Evolutionary conservation across 2,329 filamentous ascomycete species (phyloP).

Genomic region (Clonostachys chloroleuca): DNA sequence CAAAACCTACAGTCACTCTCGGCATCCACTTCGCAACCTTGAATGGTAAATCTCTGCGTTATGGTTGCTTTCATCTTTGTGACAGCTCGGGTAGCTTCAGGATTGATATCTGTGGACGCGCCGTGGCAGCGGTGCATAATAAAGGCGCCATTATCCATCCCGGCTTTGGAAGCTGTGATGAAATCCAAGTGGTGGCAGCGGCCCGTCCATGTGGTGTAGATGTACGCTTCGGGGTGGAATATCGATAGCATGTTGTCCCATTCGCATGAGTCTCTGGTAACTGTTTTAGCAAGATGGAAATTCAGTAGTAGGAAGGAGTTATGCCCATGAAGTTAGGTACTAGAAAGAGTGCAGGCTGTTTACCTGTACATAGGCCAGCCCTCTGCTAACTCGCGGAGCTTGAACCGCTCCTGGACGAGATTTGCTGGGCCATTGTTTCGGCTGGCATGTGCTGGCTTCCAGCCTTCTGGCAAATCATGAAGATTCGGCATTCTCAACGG

Average conservation of each 20-base stretch:
- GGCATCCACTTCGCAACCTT: conserved; percentile 34
- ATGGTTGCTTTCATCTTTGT: conserved; percentile 47
- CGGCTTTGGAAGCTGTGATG: conserved; percentile 27
- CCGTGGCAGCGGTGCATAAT: conserved; percentile 39
- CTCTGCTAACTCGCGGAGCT: conserved; percentile 41
- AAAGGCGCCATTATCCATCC: conserved; percentile 33
- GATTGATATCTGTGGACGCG: conserved; percentile 32
- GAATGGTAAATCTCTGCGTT: conserved; percentile 38
- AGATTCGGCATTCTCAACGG: not conserved
- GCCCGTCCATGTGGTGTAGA: conserved; percentile 47
- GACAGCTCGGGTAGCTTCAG: conserved; percentile 29
- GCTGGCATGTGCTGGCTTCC: conserved; percentile 26
- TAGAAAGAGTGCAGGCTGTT: no score
- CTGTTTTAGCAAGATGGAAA: no score
- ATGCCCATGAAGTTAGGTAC: not conserved
- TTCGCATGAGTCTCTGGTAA: conserved; percentile 37
- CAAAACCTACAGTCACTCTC: conserved; percentile 40
- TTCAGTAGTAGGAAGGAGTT: no score
- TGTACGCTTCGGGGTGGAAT: conserved; percentile 39
- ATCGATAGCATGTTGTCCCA: conserved; percentile 47
- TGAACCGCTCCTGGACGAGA: conserved; percentile 35
- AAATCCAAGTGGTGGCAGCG: conserved; percentile 30
- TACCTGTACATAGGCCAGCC: conserved; percentile 42
- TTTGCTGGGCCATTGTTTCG: conserved; percentile 41
- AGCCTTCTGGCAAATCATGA: not conserved